These are phyloP conservation scores for Entophlyctis luteolus DNA, from an alignment of 192 early-diverging fungal genomes.

Conservation along the genomic window DNA sequence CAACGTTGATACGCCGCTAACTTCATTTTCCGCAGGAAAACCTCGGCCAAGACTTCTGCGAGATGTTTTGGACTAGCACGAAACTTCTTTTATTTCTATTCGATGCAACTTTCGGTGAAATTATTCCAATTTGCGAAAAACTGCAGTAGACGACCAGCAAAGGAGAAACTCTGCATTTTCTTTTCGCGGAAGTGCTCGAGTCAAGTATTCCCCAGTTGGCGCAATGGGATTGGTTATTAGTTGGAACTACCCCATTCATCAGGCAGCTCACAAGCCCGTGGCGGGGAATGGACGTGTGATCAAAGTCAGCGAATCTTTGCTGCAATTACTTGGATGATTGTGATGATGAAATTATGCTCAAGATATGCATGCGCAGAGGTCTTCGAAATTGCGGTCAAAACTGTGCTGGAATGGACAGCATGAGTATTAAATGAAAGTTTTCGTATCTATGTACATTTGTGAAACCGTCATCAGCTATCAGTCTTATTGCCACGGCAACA, in stretches of 20 bases:
- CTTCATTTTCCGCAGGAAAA: conserved; percentile 68
- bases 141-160: conserved; percentile 75
- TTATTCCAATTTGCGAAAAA: conserved; percentile 72
- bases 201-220: conserved; percentile 77
- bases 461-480: conserved; percentile 65
- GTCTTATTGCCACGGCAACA: conserved; percentile 64
- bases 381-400: conserved; percentile 88
- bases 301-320: conserved; percentile 79
- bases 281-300: conserved; percentile 81
- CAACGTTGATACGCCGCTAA: conserved; percentile 67
- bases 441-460: conserved; percentile 76
- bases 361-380: conserved; percentile 75
- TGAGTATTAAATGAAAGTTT: conserved; percentile 62
- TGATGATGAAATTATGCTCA: conserved; percentile 61
- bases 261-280: conserved; percentile 77
- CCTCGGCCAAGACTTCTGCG: conserved; percentile 64
- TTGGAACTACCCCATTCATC: conserved; percentile 82
- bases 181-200: conserved; percentile 69
- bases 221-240: conserved; percentile 76
- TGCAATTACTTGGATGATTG: conserved; percentile 74
- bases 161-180: conserved; percentile 70
- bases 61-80: conserved; percentile 76
- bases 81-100: neutral
- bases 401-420: conserved; percentile 73
- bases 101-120: conserved; percentile 80